These are phyloP conservation scores for Aspergillus viridinutans DNA, from an alignment of 2,329 filamentous ascomycete species.

Conservation along the genomic window DNA sequence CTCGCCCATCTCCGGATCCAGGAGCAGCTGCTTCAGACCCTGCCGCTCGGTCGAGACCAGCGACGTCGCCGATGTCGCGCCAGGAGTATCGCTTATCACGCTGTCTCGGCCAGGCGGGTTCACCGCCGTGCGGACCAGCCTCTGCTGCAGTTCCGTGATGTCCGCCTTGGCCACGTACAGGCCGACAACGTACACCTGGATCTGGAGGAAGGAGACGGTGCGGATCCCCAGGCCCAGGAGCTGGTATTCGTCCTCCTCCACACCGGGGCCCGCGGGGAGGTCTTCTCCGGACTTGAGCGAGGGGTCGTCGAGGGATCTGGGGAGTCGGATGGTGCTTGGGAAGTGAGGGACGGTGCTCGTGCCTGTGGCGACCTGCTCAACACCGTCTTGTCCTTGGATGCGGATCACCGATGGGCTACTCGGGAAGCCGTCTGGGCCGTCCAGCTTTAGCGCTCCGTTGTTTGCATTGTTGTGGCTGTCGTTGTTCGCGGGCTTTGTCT, in stretches of 20 bases:
- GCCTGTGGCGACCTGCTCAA: slow-evolving; percentile 74
- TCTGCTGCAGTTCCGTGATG: slow-evolving; percentile 72
- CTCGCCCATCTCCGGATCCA: slow-evolving; percentile 66
- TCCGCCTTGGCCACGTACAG: slow-evolving; percentile 84
- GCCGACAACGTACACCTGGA: slow-evolving; percentile 93
- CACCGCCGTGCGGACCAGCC: slow-evolving; percentile 66
- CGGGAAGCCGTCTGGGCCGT: slow-evolving; percentile 38
- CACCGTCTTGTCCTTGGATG: slow-evolving; percentile 52
- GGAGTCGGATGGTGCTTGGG: slow-evolving; percentile 66
- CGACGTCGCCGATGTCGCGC: slow-evolving; percentile 68
- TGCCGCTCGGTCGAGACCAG: slow-evolving; percentile 79
- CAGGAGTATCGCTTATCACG: slow-evolving; percentile 34
- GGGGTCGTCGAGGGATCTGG: slow-evolving; percentile 37
- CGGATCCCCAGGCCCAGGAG: slow-evolving; percentile 83
- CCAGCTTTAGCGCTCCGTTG: slow-evolving; percentile 32
- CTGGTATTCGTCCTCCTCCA: slow-evolving; percentile 60
- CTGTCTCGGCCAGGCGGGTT: slow-evolving; percentile 25
- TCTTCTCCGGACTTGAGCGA: slow-evolving; percentile 36
- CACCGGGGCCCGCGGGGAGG: slow-evolving; percentile 31
- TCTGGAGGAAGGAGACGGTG: slow-evolving; percentile 81
- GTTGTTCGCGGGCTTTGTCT: slow-evolving; percentile 9
- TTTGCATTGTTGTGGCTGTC: slow-evolving; percentile 2
- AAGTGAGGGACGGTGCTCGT: slow-evolving; percentile 76
- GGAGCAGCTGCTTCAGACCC: slow-evolving; percentile 61
- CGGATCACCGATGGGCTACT: slow-evolving; percentile 31